Conservation (phyloP, 148 eudicot genomes). For the Rheum nobile region DNA sequence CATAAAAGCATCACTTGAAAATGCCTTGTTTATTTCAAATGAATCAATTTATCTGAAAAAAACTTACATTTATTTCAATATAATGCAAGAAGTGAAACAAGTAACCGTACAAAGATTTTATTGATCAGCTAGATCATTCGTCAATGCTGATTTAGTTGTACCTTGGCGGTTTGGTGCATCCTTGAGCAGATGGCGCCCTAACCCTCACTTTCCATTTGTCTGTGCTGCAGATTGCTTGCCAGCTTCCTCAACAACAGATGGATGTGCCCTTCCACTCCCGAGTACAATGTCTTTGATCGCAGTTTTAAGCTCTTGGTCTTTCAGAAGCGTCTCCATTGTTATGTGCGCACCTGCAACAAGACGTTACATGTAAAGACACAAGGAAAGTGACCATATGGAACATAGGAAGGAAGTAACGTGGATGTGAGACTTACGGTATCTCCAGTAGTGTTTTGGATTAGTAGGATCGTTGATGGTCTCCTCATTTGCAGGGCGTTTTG, state of each 20-base stretch:
- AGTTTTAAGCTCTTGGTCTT: constrained; percentile 52
- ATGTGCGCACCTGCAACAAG: constrained; percentile 51
- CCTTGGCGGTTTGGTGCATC: not conserved
- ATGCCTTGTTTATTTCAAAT: not conserved
- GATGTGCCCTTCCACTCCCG: constrained; percentile 72
- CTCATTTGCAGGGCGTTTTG: constrained; percentile 73
- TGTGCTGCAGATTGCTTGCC: not conserved
- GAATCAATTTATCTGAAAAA: not conserved
- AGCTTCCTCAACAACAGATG: constrained; percentile 19
- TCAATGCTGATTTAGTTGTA: not conserved
- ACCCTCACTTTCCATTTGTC: not conserved
- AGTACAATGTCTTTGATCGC: constrained; percentile 61
- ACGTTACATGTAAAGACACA: not conserved
- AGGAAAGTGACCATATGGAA: not conserved
- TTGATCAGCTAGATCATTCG: not conserved
- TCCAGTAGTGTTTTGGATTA: constrained; percentile 95
- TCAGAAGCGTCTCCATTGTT: constrained; percentile 64
- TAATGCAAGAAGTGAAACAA: not conserved
- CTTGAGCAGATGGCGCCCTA: not conserved
- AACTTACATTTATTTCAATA: not conserved
- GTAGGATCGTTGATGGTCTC: constrained; percentile 98
- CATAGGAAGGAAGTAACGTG: not conserved
- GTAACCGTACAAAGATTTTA: not conserved
- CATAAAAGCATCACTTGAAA: not conserved
- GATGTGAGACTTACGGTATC: constrained; percentile 51